Percentiles rank a stretch among this genome's conserved stretches.
Conservation (phyloP, 495 filamentous ascomycete species). For the Penicillium canescens region DNA sequence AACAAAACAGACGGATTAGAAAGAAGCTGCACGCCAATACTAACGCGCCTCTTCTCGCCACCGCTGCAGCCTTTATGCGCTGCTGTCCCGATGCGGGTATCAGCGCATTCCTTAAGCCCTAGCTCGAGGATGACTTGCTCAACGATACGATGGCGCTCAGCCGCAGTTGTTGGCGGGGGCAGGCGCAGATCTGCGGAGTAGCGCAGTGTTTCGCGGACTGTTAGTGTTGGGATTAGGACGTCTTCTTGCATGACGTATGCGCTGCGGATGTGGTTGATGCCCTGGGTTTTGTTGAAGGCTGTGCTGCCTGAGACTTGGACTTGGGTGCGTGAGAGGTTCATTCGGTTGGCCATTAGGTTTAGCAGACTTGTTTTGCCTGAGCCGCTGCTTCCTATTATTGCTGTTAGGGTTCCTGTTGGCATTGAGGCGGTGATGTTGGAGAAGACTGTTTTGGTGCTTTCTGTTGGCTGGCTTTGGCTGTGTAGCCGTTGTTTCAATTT, state of each 20-base stretch:
- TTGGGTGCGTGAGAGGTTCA: slow-evolving; percentile 45
- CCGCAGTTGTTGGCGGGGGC: slow-evolving; percentile 56
- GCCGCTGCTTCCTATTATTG: slow-evolving; percentile 72
- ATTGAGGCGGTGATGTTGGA: slow-evolving; percentile 55
- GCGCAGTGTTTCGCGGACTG: slow-evolving; percentile 68
- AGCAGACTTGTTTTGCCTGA: slow-evolving; percentile 73
- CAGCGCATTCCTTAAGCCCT: slow-evolving; percentile 70
- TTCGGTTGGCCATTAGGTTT: slow-evolving; percentile 67
- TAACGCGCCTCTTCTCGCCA: slow-evolving; percentile 71
- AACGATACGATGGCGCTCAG: slow-evolving; percentile 59
- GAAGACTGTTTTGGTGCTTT: slow-evolving; percentile 42
- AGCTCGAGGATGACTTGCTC: slow-evolving; percentile 74
- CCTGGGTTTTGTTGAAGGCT: slow-evolving; percentile 55
- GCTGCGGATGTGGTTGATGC: slow-evolving; percentile 55
- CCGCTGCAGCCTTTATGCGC: slow-evolving; percentile 73
- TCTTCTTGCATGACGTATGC: slow-evolving; percentile 81
- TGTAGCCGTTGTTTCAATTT: slow-evolving; percentile 10
- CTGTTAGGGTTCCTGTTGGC: slow-evolving; percentile 62
- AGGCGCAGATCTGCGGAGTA: slow-evolving; percentile 72
- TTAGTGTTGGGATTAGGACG: slow-evolving; percentile 66
- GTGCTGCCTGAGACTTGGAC: slow-evolving; percentile 53
- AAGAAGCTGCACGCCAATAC: slow-evolving; percentile 73
- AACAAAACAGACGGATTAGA: slow-evolving; percentile 75
- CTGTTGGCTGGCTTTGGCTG: slow-evolving; percentile 15
- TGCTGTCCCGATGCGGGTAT: slow-evolving; percentile 68